phyloP scores from a whole-genome alignment of 352 stramenopile genomes.

The Phytophthora ohioensis region DNA sequence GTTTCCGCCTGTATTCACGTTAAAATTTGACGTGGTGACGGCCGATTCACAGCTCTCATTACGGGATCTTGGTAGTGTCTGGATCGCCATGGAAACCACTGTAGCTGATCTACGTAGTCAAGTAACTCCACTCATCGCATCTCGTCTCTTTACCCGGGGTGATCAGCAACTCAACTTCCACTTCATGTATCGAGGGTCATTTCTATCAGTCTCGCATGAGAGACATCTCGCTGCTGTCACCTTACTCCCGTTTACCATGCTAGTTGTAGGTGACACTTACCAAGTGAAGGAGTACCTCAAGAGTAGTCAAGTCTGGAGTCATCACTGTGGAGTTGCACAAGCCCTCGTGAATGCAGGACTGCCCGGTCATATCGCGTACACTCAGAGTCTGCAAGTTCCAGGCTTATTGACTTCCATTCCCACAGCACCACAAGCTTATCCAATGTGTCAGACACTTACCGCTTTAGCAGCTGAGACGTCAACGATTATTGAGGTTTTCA shows the following conservation, averaged over 20 bases:
- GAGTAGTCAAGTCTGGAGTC: constrained; percentile 20
- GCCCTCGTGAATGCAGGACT: constrained; percentile 41
- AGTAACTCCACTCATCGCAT: constrained; percentile 7
- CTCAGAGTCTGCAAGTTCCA: not conserved
- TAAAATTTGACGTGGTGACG: constrained; percentile 38
- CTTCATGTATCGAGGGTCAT: constrained; percentile 47
- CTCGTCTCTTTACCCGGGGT: not conserved
- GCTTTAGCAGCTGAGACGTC: constrained; percentile 1
- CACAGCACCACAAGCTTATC: constrained; percentile 14
- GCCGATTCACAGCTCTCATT: constrained; percentile 18
- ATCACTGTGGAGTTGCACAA: constrained; percentile 31
- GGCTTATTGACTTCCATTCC: not conserved
- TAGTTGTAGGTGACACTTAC: constrained; percentile 16
- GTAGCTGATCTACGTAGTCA: constrained; percentile 28
- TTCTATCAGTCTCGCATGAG: constrained; percentile 37
- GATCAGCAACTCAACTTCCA: constrained; percentile 21
- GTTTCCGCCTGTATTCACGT: constrained; percentile 1
- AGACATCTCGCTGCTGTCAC: constrained; percentile 15
- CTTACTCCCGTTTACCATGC: constrained; percentile 42
- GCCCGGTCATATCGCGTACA: constrained; percentile 29
- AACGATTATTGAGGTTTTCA: constrained; percentile 46
- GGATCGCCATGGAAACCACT: constrained; percentile 27
- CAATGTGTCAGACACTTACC: constrained; percentile 19
- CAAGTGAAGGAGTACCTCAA: not conserved
- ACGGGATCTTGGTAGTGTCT: constrained; percentile 24